Evolutionary conservation across 148 eudicot genomes (phyloP).

Genomic region (Fagopyrum tataricum): DNA sequence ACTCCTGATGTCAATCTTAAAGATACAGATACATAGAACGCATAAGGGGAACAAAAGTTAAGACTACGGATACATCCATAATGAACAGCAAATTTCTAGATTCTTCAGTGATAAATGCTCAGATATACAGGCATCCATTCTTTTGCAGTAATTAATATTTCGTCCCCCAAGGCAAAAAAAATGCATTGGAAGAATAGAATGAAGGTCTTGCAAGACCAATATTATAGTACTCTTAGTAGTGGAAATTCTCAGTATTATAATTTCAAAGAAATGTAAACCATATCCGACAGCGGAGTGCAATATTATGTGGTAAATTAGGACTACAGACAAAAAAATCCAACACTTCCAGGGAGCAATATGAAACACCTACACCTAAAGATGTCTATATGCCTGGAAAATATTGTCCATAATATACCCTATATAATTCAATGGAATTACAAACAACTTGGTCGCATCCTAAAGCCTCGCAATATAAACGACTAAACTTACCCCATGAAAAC

Average conservation of each 20-base stretch:
- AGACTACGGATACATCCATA: neutral
- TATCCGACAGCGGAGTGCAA: neutral
- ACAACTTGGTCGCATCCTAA: neutral
- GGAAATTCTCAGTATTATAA: neutral
- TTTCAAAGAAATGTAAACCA: neutral
- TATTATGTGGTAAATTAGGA: neutral
- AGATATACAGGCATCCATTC: neutral
- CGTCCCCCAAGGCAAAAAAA: neutral
- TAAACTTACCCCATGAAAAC: neutral
- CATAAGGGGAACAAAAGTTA: neutral
- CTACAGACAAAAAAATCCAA: neutral
- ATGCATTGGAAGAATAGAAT: neutral
- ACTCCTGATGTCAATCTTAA: neutral
- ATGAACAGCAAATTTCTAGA: neutral
- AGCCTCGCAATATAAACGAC: neutral
- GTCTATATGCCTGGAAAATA: neutral
- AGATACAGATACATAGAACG: neutral
- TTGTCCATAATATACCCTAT: neutral
- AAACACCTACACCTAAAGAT: neutral
- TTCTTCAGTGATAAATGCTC: neutral
- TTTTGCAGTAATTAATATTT: neutral
- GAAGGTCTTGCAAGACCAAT: neutral
- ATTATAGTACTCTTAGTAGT: neutral
- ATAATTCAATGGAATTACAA: neutral
- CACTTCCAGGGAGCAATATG: neutral